Evolutionary conservation across 805 yeast species (phyloP), one percentile per base, ranked within the genome.

Genomic region (Ogataea thermomethanolica): DNA sequence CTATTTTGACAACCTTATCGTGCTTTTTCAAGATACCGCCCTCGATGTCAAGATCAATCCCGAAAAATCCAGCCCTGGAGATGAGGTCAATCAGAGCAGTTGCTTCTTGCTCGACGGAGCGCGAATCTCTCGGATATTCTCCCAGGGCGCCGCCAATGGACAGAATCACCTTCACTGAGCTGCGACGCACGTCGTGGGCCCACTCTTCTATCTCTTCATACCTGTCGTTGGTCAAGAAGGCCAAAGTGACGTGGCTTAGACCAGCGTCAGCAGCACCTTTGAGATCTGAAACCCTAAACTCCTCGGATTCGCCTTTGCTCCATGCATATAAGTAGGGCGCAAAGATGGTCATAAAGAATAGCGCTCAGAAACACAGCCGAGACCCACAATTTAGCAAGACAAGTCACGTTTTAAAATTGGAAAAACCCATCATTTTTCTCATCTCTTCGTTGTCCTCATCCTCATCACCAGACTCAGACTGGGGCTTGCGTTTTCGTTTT

Each of bases 371-470:
- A 25, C 35, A 22, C 31, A 26, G 21, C 35, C 45, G 21, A 15
- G 22, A 30, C 17, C n/a, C 2, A 20, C n/a, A 26, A 34, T 3
- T 3, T 35, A 14, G 11, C 13, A 6, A 7, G 5, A 17, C 20
- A 12, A 13, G 20, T 28, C 22, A 31, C 24, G 33, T 30, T 26
- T 33, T 39, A 28, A 50, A 50, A 5, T 37, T 36, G 32, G 62
- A 49, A 46, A 84, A 78, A 2, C 90, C 90, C 86, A 83, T 80
- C 45, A 70, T 45, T 23, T 55, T 44, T 5, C 45, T 45, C 39
- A 74, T 45, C 21, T 59, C 67, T 12, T 47, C 46, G 32, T 46
- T 46, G 35, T 44, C 28, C 29, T 40, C 47, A 4, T 39, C 33
- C 37, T 20, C 33, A 35, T 32, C 33, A 12, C 35, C 44, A 25